Percentiles rank a stretch among this genome's conserved stretches.
These are phyloP conservation scores for Xylariaceae sp. DNA, from an alignment of 2,329 filamentous ascomycete genomes.

Conservation along the genomic window DNA sequence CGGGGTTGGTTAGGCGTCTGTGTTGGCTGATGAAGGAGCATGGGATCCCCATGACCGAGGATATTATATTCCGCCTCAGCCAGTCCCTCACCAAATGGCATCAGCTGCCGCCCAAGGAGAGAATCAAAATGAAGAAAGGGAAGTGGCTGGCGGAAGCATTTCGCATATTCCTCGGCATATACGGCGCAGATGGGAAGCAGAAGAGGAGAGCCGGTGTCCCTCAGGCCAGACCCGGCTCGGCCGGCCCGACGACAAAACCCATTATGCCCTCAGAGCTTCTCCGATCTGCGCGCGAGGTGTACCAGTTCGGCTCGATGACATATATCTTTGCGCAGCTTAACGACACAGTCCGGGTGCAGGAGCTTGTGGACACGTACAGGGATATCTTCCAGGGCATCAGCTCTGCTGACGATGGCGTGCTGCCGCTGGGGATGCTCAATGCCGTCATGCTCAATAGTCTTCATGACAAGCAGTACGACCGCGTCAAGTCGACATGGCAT, in stretches of 20 bases:
- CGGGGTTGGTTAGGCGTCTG: constrained; percentile 37
- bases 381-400: constrained; percentile 33
- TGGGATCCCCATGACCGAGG: constrained; percentile 38
- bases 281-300: constrained; percentile 18
- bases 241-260: too few species aligned
- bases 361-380: constrained; percentile 52
- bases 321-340: constrained; percentile 38
- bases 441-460: constrained; percentile 65
- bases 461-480: constrained; percentile 49
- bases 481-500: constrained; percentile 63
- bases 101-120: constrained; percentile 23
- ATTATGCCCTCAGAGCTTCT: constrained; percentile 16
- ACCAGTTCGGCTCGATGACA: constrained; percentile 37
- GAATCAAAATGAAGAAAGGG: constrained; percentile 11
- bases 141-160: constrained; percentile 32
- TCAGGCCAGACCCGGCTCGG: too few species aligned
- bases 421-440: constrained; percentile 52
- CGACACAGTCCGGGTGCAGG: constrained; percentile 48
- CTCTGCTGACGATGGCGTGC: constrained; percentile 28
- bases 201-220: too few species aligned
- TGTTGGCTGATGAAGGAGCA: constrained; percentile 39
- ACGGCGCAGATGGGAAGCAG: constrained; percentile 14
- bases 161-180: constrained; percentile 31
- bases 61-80: constrained; percentile 38
- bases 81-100: constrained; percentile 36